Base-by-base conservation (phyloP, 2,329 filamentous ascomycete genomes). In the Botrytis galanthina region DNA sequence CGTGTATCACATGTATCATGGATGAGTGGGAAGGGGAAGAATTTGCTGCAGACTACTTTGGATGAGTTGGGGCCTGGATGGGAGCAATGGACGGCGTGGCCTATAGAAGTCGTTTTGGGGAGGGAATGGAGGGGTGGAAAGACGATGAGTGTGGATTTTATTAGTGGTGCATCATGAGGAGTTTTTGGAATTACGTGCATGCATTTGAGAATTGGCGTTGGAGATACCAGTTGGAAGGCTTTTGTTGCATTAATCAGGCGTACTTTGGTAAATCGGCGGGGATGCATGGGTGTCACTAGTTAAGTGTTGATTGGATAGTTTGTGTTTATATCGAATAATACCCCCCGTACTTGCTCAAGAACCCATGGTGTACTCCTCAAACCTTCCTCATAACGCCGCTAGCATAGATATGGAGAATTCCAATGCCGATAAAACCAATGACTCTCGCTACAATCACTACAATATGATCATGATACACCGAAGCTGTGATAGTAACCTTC, bases 21-120 rank as follows among this genome's bases (percentile, higher is more conserved):
- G 84, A 81, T 84, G 77, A 78, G 82, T 5, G 82, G 84, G 20
- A 85, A 84, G 80, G 81, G 81, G 7, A 77, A 78, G 51, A 80
- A 81, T 60, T 75, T 85, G n/a, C 75, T 85, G 32, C 77, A 76
- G 59, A 81, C 81, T 48, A 79, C 84, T 57, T 69, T 79, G n/a
- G 74, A 74, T 61, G 76, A 75, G 29, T 48, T 80, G 39, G 75
- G 73, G 18, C 61, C 62, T 22, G 73, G 73, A 7, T 80, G 78
- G 77, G 78, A 79, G 44, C 57, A 64, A 51, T 78, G 75, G 76
- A 77, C 75, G 51, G 61, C 48, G 4, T 80, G 79, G 79, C 78
- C 79, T 2, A 75, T 77, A 7, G 74, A 76, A 62, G 51, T 74
- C 29, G 64, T 75, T 35, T 22, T 74, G 64, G 64, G 72, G 20